A percentile compares a stretch with the other conserved stretches of the same genome.
Conservation (phyloP, 179 eudicot genomes). For the Spergularia azorica region DNA sequence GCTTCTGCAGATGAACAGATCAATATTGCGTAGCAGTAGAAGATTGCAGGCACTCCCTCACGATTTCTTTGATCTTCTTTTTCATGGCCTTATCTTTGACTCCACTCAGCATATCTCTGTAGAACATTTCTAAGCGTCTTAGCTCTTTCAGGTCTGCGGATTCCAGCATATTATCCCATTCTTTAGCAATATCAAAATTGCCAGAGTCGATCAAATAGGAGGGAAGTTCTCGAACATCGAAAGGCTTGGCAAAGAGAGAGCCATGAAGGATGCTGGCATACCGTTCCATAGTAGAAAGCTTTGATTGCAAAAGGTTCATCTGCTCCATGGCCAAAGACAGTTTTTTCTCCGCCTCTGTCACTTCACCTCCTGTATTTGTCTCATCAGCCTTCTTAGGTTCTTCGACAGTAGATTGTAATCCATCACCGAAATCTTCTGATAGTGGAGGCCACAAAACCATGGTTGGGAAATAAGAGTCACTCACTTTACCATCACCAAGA, state of each 20-base stretch:
- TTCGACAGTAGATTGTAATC: not conserved
- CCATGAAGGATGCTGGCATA: slow-evolving; percentile 79
- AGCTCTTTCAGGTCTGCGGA: slow-evolving; percentile 54
- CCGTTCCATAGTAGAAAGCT: slow-evolving; percentile 54
- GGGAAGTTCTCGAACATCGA: slow-evolving; percentile 67
- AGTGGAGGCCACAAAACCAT: slow-evolving; percentile 73
- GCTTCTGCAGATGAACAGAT: not conserved
- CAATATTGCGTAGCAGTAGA: slow-evolving; percentile 19
- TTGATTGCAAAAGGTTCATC: slow-evolving; percentile 49
- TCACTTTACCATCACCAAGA: slow-evolving; percentile 58
- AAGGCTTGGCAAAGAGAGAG: slow-evolving; percentile 64
- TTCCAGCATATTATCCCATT: slow-evolving; percentile 81
- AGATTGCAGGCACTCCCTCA: slow-evolving; percentile 56
- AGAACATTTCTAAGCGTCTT: slow-evolving; percentile 65
- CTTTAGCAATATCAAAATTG: slow-evolving; percentile 53
- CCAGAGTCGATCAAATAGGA: slow-evolving; percentile 42
- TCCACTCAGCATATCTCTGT: slow-evolving; percentile 64
- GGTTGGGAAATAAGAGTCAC: slow-evolving; percentile 52
- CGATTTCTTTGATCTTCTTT: slow-evolving; percentile 63
- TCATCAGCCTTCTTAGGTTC: slow-evolving; percentile 30
- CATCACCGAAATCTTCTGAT: slow-evolving; percentile 45
- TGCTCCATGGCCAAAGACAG: slow-evolving; percentile 48
- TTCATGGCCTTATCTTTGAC: slow-evolving; percentile 75
- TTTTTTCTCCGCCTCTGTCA: slow-evolving; percentile 38
- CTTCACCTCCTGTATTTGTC: slow-evolving; percentile 26